Base-by-base conservation (phyloP, 1,284 basidiomycete genomes). In the Exobasidium rhododendri region DNA sequence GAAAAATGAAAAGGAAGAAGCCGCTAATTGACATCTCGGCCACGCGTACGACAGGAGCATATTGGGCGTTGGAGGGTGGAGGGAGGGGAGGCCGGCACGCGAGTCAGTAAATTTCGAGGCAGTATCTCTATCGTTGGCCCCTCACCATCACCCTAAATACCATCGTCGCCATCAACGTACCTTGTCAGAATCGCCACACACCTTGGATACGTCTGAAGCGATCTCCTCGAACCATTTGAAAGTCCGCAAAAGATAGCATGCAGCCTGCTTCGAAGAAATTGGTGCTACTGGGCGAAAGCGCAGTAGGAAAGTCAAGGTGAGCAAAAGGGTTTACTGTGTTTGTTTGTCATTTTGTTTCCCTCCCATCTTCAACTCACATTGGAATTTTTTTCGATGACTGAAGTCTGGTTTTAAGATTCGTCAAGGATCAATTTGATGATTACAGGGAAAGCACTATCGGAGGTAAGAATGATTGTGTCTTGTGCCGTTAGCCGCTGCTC, bases 351-450 rank as follows among this genome's bases (percentile, higher is more conserved):
- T n/a, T n/a, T n/a, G n/a, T n/a, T n/a, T n/a, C 22, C 30, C 2
- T 10, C 26, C 4, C 56, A 24, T 54, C 14, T 13, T 47, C 50
- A 2, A 26, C 32, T 20, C 6, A 26, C 56, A 29, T 54, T n/a
- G 20, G 40, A 26, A 20, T 2, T 29, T 35, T 32, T 50, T 4
- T n/a, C 10, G n/a, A 45, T 45, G n/a, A n/a, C 24, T 45, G 24
- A 17, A 67, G 91, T 83, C 83, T 97, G 63, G 94, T 97, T 59
- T 83, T 97, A 68, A 86, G 93, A 63, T 97, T 97, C 77, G 94
- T 97, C 71, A 91, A 94, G 81, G 90, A 96, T 81, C 93, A 97
- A 80, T 97, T 97, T 74, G 93, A 96, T 73, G 94, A 97, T 82
- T 97, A 94, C 81, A 85, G 94, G 83, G 93, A 91, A 63, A 76